These are phyloP conservation scores for Coccomyxa sp. DNA, from an alignment of 139 green algal genomes.

Conservation along the genomic window DNA sequence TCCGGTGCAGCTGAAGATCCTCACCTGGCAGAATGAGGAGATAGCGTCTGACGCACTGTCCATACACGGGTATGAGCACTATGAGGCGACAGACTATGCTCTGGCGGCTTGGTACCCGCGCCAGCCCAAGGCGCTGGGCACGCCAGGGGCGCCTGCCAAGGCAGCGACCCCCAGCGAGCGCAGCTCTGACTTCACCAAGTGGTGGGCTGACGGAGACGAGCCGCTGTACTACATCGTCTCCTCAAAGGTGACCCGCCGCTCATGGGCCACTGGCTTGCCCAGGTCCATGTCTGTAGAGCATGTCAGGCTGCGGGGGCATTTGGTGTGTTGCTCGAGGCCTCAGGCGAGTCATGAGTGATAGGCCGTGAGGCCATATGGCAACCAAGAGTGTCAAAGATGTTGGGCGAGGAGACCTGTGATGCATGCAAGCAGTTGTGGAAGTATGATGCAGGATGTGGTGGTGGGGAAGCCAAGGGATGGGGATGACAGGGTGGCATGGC, in stretches of 20 bases:
- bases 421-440: too few species aligned
- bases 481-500: constrained; percentile 77
- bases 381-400: too few species aligned
- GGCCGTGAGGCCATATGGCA: too few species aligned
- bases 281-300: not conserved
- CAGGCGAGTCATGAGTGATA: too few species aligned
- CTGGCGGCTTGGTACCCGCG: constrained; percentile 21
- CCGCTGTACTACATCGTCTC: constrained; percentile 63
- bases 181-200: constrained; percentile 10
- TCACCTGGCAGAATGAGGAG: constrained; percentile 40
- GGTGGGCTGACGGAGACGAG: constrained; percentile 56
- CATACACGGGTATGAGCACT: constrained; percentile 36
- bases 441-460: constrained; percentile 40
- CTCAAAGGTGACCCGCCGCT: constrained; percentile 16
- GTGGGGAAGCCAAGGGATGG: constrained; percentile 64
- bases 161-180: not conserved
- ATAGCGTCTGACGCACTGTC: constrained; percentile 43
- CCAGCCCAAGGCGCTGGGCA: not conserved
- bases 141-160: not conserved
- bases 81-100: constrained; percentile 25
- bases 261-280: not conserved
- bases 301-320: too few species aligned
- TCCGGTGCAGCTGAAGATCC: constrained; percentile 24
- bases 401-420: too few species aligned
- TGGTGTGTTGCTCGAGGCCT: too few species aligned